Conservation (phyloP, 2,329 filamentous ascomycete species). For the Pezicula rhizophila region DNA sequence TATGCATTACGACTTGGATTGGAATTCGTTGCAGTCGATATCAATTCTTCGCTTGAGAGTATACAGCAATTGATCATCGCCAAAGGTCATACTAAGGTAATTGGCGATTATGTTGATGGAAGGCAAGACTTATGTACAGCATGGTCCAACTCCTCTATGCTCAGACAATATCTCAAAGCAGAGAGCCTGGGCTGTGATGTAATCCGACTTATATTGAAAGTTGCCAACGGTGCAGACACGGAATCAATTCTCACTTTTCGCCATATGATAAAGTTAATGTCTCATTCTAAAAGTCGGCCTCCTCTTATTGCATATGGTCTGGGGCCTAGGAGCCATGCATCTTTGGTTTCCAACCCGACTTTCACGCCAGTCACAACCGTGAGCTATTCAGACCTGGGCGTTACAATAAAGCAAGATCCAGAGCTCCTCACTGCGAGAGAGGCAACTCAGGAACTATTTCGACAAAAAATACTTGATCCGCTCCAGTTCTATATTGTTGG, state of each 20-base stretch:
- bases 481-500: constrained; percentile 69
- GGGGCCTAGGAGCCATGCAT: constrained; percentile 54
- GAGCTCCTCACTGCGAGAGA: constrained; percentile 27
- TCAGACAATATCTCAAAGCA: constrained; percentile 37
- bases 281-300: not conserved
- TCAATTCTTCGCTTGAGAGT: constrained; percentile 40
- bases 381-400: constrained; percentile 23
- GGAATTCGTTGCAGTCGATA: constrained; percentile 55
- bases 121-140: constrained; percentile 40
- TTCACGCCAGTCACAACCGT: constrained; percentile 47
- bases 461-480: constrained; percentile 54
- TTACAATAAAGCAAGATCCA: constrained; percentile 35
- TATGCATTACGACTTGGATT: constrained; percentile 58
- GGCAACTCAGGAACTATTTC: not conserved
- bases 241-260: not conserved
- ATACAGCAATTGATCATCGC: constrained; percentile 35
- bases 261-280: not conserved
- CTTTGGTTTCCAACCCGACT: constrained; percentile 59
- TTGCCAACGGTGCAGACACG: not conserved
- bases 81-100: constrained; percentile 52
- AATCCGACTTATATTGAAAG: constrained; percentile 41
- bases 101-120: constrained; percentile 56
- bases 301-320: constrained; percentile 57
- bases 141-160: constrained; percentile 31
- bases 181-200: constrained; percentile 43